A percentile compares a stretch with the other conserved stretches of the same genome.
Conservation (phyloP, 208 protist species). For the Trypanosoma scelopori region DNA sequence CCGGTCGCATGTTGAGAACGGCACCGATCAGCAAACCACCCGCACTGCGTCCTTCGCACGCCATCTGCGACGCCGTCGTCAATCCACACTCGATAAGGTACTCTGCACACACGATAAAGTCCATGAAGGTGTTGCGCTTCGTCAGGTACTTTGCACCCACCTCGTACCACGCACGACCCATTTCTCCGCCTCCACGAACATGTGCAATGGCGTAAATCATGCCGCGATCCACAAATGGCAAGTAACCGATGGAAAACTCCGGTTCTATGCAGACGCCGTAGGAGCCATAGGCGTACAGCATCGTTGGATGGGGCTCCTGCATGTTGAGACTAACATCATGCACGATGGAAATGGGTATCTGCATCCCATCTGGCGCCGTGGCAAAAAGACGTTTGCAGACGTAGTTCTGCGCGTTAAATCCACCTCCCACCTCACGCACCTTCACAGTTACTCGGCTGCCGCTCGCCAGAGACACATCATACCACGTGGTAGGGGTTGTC, state of each 20-base stretch:
- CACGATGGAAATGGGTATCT: constrained; percentile 79
- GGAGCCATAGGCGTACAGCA: constrained; percentile 91
- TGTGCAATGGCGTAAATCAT: constrained; percentile 91
- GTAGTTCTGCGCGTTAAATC: constrained; percentile 70
- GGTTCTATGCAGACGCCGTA: constrained; percentile 91
- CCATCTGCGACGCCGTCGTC: constrained; percentile 69
- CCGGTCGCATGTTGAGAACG: constrained; percentile 91
- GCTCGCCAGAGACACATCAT: constrained; percentile 39
- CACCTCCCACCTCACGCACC: constrained; percentile 70
- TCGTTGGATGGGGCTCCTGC: constrained; percentile 62
- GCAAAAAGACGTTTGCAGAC: constrained; percentile 70
- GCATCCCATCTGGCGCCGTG: constrained; percentile 66
- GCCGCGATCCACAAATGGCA: constrained; percentile 87
- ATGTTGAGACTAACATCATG: constrained; percentile 77
- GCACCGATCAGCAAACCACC: constrained; percentile 93
- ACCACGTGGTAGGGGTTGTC: constrained; percentile 77
- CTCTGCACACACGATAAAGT: constrained; percentile 91
- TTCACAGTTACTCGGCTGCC: constrained; percentile 52
- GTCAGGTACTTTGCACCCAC: constrained; percentile 91
- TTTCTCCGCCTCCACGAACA: constrained; percentile 93
- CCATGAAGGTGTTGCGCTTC: constrained; percentile 93
- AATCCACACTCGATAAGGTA: constrained; percentile 69
- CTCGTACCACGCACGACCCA: constrained; percentile 90
- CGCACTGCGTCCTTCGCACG: constrained; percentile 90
- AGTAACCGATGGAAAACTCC: constrained; percentile 68